These are phyloP conservation scores for Xylogone sp. DNA, from an alignment of 2,329 filamentous ascomycete genomes.

Conservation along the genomic window DNA sequence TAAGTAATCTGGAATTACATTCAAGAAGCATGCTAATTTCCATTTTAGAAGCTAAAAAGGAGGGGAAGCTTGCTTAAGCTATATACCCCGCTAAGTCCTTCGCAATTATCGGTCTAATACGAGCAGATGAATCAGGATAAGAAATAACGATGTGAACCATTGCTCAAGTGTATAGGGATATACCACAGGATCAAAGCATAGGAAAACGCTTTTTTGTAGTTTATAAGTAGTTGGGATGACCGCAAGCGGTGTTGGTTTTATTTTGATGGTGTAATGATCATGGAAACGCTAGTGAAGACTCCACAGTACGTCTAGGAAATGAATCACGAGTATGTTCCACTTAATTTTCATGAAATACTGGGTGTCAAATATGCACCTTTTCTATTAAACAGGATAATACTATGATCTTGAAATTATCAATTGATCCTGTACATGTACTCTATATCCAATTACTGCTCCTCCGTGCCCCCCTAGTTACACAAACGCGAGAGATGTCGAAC, in stretches of 20 bases:
- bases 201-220: background rate
- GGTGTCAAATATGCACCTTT: background rate
- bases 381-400: too few species aligned
- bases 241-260: background rate
- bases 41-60: slow-evolving; percentile 62
- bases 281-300: background rate
- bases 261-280: background rate
- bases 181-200: background rate
- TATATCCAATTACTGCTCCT: too few species aligned
- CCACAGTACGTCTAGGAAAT: background rate
- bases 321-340: background rate
- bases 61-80: slow-evolving; percentile 60
- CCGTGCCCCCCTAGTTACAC: too few species aligned
- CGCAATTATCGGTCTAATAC: background rate
- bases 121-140: background rate
- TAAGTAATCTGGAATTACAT: slow-evolving; percentile 29
- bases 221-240: background rate
- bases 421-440: background rate
- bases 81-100: slow-evolving; percentile 8
- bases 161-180: background rate
- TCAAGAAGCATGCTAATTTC: slow-evolving; percentile 23
- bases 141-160: background rate
- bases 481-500: background rate
- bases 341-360: background rate
- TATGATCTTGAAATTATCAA: too few species aligned